These are phyloP conservation scores for Raddia guianensis DNA, from an alignment of 176 grass and related monocot species.

Conservation along the genomic window DNA sequence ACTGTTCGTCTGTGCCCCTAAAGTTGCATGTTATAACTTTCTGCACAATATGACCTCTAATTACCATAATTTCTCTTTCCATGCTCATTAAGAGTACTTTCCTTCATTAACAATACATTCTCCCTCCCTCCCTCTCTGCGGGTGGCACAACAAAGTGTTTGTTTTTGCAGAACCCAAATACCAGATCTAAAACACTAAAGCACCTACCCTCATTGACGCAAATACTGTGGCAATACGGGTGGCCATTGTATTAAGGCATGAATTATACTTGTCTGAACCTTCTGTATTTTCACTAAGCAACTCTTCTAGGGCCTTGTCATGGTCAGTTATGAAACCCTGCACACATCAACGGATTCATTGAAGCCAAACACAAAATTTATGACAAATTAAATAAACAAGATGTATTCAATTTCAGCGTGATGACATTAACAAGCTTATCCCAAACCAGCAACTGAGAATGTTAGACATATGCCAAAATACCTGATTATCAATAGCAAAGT, in stretches of 20 bases:
- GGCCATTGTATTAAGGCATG: conserved; percentile 79
- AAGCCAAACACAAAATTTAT: conserved; percentile 27
- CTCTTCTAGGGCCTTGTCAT: conserved; percentile 90
- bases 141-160: neutral
- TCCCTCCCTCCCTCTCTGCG: neutral
- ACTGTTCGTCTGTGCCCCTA: no score
- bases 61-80: conserved; percentile 12
- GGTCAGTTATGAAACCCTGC: conserved; percentile 83
- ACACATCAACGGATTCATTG: conserved; percentile 7
- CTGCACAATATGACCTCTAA: neutral
- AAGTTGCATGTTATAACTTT: neutral
- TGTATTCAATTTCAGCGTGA: neutral
- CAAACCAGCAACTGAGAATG: conserved; percentile 7
- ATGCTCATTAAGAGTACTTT: neutral
- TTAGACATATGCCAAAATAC: conserved; percentile 46
- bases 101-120: no score
- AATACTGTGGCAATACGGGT: conserved; percentile 77
- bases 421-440: neutral
- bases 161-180: neutral
- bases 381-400: conserved; percentile 17
- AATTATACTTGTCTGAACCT: conserved; percentile 76
- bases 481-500: conserved; percentile 86
- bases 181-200: neutral
- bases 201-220: conserved; percentile 60
- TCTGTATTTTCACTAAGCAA: conserved; percentile 78